Base-by-base conservation (phyloP, 768 basidiomycete species). In the Lenzites betulinus region DNA sequence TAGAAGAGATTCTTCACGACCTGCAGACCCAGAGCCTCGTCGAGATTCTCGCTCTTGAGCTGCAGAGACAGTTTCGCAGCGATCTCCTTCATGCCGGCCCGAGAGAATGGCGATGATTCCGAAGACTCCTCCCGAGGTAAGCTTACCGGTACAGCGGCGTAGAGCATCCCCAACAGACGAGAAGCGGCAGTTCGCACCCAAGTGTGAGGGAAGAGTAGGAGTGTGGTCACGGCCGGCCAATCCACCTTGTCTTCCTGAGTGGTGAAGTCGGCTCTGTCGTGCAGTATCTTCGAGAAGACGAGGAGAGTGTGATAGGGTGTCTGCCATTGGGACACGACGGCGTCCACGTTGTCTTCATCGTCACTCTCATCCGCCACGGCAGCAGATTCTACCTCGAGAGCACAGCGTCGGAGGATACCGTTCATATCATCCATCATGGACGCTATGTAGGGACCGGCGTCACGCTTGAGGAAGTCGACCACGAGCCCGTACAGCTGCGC, bases 1-100 rank as follows among this genome's bases (percentile, higher is more conserved):
- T 90, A 95, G 68, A 95, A 93, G 25, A 98, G 73, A 67, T 98
- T 93, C 78, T 97, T 98, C 66, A 96, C 93, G 11, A 93, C 76
- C 75, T 98, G 93, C 64, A 93, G 70, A 59, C 87, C 80, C n/a
- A 92, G 78, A 0, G 80, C 68, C 23, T 87, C 86, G 64, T 92
- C 90, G 46, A 93, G 74, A 61, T 92, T 83, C 16, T 87, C 81
- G 68, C 94, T 93, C 75, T 89, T 90, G 60, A 99, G 81, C 70
- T 98, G 87, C 20, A 85, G 71, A 46, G 85, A 89, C 30, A 89
- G 74, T 71, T 89, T 94, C 62, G 81, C 80, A 0, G 94, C 90
- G 9, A 89, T 77, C 33, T 89, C 86, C 60, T 82, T 81, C 77
- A 96, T 85, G 6, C 81, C 81, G 3, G 59, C 43, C 2, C 72